Conservation (phyloP, 306 rosid genomes). For the Vigna nakashimae region DNA sequence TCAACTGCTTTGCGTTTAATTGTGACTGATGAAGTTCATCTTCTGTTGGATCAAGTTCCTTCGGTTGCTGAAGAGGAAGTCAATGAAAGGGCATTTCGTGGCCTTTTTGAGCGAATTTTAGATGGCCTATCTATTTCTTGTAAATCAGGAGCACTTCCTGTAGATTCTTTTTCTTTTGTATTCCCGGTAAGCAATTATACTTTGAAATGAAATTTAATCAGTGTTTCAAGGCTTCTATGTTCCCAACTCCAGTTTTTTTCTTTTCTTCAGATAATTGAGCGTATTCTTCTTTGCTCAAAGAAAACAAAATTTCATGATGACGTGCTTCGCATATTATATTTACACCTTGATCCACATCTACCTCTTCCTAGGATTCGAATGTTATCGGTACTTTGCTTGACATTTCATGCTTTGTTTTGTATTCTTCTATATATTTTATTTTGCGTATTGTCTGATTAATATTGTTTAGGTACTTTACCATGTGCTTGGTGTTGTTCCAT, state of each 20-base stretch:
- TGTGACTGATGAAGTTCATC: constrained; percentile 72
- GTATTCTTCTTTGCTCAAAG: constrained; percentile 84
- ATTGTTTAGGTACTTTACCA: constrained; percentile 85
- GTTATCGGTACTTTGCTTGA: constrained; percentile 69
- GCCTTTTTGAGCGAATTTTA: constrained; percentile 81
- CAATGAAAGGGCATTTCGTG: constrained; percentile 54
- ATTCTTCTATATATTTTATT: not conserved
- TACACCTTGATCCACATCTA: constrained; percentile 92
- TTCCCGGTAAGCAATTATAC: constrained; percentile 80
- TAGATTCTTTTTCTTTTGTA: constrained; percentile 91
- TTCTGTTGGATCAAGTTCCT: constrained; percentile 69
- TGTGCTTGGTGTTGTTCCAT: constrained; percentile 84
- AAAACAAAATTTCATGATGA: constrained; percentile 88
- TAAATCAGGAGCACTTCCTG: constrained; percentile 93
- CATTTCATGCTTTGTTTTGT: constrained; percentile 35
- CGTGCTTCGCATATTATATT: constrained; percentile 77
- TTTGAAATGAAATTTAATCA: constrained; percentile 29
- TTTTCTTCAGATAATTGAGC: constrained; percentile 80
- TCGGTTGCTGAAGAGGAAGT: constrained; percentile 62
- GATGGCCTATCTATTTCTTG: constrained; percentile 83
- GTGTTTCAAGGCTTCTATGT: constrained; percentile 34
- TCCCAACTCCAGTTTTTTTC: constrained; percentile 41
- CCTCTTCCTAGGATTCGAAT: constrained; percentile 95
- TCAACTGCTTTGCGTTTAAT: constrained; percentile 87
- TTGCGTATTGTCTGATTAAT: constrained; percentile 33